Percentiles rank a stretch among this genome's conserved stretches.
Conservation (phyloP, 805 yeast genomes). For the Saccharomyces jurei region DNA sequence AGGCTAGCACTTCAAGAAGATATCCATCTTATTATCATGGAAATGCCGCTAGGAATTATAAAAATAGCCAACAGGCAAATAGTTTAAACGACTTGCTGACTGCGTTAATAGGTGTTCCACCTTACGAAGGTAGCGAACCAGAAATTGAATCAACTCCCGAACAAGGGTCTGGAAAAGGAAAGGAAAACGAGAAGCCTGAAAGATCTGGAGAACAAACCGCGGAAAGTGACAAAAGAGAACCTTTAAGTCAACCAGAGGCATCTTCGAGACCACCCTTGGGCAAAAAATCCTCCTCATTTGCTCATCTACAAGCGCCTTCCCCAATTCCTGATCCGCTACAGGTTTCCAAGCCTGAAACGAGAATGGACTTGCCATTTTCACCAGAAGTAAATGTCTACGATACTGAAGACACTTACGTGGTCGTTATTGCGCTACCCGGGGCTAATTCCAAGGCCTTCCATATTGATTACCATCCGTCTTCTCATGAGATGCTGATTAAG, state of each 20-base stretch:
- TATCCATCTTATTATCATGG: conserved; percentile 22
- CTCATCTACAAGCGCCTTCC: conserved; percentile 25
- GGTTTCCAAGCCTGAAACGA: conserved; percentile 38
- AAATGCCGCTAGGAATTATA: conserved; percentile 6
- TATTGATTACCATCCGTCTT: conserved; percentile 52
- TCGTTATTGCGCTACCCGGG: conserved; percentile 52
- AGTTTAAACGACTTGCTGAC: conserved; percentile 14
- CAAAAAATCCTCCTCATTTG: conserved; percentile 7
- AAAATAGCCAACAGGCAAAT: conserved; percentile 4
- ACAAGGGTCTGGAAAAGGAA: conserved; percentile 3
- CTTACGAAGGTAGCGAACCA: conserved; percentile 5
- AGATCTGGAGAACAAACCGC: not conserved
- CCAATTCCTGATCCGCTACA: conserved; percentile 36
- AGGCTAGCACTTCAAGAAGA: conserved; percentile 10
- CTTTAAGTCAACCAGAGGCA: not conserved
- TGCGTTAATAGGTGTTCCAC: conserved; percentile 17
- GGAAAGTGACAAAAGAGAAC: not conserved
- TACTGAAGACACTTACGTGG: conserved; percentile 36
- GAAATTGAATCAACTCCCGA: conserved; percentile 3
- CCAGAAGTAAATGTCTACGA: conserved; percentile 56
- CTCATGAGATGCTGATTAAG: conserved; percentile 44
- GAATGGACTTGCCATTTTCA: conserved; percentile 41
- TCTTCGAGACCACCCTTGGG: conserved; percentile 2
- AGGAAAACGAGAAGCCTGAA: not conserved
- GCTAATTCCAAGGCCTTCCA: conserved; percentile 45